Percentiles rank a stretch among this genome's conserved stretches.
These are phyloP conservation scores for Candida pseudoglaebosa DNA, from an alignment of 805 yeast genomes.

Conservation along the genomic window DNA sequence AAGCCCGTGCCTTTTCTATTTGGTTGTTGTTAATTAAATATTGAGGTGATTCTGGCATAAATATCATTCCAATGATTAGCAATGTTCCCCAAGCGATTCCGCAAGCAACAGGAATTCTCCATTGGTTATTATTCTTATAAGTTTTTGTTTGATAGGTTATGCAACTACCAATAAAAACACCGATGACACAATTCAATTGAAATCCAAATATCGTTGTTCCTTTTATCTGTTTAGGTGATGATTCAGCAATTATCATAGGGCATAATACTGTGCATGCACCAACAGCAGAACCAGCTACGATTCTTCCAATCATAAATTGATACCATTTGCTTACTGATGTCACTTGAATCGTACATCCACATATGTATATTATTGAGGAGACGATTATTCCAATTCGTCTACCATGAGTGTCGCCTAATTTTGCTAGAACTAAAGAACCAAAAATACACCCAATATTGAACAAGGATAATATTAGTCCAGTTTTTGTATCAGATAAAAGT, in stretches of 20 bases:
- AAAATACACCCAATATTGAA: slow-evolving; percentile 70
- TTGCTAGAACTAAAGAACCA: slow-evolving; percentile 60
- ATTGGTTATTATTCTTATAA: slow-evolving; percentile 49
- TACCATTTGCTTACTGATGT: slow-evolving; percentile 55
- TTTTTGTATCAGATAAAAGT: slow-evolving; percentile 41
- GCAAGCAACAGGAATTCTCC: slow-evolving; percentile 65
- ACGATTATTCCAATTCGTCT: slow-evolving; percentile 53
- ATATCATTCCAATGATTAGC: slow-evolving; percentile 47
- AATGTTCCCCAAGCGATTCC: slow-evolving; percentile 50
- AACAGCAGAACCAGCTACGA: slow-evolving; percentile 67
- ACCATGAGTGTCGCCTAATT: slow-evolving; percentile 56
- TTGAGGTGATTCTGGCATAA: slow-evolving; percentile 70
- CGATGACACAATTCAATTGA: slow-evolving; percentile 67
- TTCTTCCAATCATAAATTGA: slow-evolving; percentile 62
- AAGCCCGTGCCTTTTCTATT: slow-evolving; percentile 49
- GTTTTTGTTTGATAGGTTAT: slow-evolving; percentile 58
- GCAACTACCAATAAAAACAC: slow-evolving; percentile 68
- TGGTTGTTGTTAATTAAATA: slow-evolving; percentile 49
- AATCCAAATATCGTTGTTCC: slow-evolving; percentile 66
- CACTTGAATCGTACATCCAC: slow-evolving; percentile 60
- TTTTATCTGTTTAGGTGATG: slow-evolving; percentile 67
- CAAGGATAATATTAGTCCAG: slow-evolving; percentile 50
- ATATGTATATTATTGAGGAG: slow-evolving; percentile 51
- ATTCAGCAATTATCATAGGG: slow-evolving; percentile 65
- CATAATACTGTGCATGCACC: slow-evolving; percentile 68